Conservation (phyloP, 331 rosid species). For the Prunus yedoensis region DNA sequence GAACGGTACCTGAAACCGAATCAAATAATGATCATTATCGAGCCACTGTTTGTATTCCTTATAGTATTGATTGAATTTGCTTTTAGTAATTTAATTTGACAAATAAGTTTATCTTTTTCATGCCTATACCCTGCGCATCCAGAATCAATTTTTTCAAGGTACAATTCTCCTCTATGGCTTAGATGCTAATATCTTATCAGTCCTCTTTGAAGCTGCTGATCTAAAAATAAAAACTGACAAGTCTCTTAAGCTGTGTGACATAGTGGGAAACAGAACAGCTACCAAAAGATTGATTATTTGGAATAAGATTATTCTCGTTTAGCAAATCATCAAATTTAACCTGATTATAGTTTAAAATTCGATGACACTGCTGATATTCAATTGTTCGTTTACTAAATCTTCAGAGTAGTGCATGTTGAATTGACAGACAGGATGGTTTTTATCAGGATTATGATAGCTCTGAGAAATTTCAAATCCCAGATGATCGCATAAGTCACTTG, state of each 20-base stretch:
- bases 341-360: not conserved
- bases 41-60: constrained; percentile 16
- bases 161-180: constrained; percentile 13
- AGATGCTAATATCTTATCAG: constrained; percentile 3
- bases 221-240: not conserved
- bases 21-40: not conserved
- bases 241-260: not conserved
- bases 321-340: constrained; percentile 7
- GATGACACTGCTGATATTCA: not conserved
- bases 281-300: not conserved
- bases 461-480: constrained; percentile 37
- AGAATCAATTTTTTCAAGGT: constrained; percentile 68
- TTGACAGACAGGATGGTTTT: constrained; percentile 10
- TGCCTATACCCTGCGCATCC: constrained; percentile 44
- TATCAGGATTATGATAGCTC: constrained; percentile 53
- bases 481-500: constrained; percentile 60
- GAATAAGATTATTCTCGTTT: not conserved
- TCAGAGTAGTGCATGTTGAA: not conserved
- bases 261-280: not conserved
- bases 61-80: not conserved
- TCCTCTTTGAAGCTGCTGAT: constrained; percentile 2
- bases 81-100: constrained; percentile 16
- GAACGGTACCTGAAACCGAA: constrained; percentile 40
- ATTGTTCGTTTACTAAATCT: not conserved
- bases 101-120: constrained; percentile 22